Evolutionary conservation across 2,329 filamentous ascomycete species (phyloP).

Genomic region (Diaporthe sp.): DNA sequence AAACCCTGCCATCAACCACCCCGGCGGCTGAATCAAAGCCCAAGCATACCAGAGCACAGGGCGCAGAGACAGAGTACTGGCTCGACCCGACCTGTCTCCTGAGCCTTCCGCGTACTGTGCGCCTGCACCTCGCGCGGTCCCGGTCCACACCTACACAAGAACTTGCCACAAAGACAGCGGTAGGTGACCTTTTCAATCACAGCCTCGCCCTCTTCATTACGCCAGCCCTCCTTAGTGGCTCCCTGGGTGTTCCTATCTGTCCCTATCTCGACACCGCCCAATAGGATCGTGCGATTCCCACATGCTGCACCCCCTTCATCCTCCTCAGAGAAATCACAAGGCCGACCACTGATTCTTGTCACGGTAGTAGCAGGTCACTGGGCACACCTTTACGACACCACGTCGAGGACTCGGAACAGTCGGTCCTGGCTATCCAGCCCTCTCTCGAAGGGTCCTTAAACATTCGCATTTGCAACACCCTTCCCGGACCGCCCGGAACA

Average conservation of each 20-base stretch:
- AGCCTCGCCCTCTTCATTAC: conserved; percentile 39
- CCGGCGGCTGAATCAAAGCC: conserved; percentile 19
- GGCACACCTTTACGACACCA: conserved; percentile 44
- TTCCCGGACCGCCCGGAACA: conserved; percentile 31
- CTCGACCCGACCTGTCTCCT: conserved; percentile 26
- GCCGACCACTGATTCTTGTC: conserved; percentile 44
- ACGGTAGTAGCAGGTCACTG: conserved; percentile 46
- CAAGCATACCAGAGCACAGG: conserved; percentile 34
- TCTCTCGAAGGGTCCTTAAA: neutral
- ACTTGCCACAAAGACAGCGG: conserved; percentile 27
- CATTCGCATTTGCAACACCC: neutral
- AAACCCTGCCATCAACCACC: conserved; percentile 18
- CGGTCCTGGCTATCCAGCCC: conserved; percentile 22
- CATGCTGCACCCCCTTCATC: conserved; percentile 41
- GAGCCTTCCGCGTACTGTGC: conserved; percentile 29
- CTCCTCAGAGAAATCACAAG: conserved; percentile 46
- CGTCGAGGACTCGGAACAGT: conserved; percentile 36
- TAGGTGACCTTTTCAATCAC: conserved; percentile 27
- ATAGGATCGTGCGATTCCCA: conserved; percentile 39
- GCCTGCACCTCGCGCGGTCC: conserved; percentile 27
- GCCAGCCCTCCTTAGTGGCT: conserved; percentile 43
- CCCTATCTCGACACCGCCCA: conserved; percentile 42
- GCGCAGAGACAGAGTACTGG: conserved; percentile 22
- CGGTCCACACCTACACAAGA: conserved; percentile 21
- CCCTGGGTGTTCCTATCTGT: conserved; percentile 41